Evolutionary conservation across 495 filamentous ascomycete genomes (phyloP).

Genomic region (Neurospora discreta): DNA sequence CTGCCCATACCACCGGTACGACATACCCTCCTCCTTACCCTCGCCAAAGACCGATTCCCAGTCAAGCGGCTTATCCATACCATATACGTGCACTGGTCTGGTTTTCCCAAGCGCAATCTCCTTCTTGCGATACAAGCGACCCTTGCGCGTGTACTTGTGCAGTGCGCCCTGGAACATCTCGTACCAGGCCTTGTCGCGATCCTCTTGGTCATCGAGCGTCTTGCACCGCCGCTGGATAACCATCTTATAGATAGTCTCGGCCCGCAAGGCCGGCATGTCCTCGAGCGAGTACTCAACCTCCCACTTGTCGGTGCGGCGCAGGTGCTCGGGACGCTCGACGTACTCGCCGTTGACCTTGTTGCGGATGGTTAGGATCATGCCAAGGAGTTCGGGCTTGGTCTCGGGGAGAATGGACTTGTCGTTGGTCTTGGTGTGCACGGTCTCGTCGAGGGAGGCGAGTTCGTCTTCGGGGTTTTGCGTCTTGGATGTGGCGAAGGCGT

Average conservation of each 20-base stretch:
- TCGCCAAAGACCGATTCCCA: constrained; percentile 21
- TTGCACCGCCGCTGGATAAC: constrained; percentile 41
- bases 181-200: constrained; percentile 30
- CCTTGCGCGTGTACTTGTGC: constrained; percentile 11
- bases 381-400: constrained; percentile 36
- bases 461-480: neutral
- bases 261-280: constrained; percentile 35
- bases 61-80: constrained; percentile 8
- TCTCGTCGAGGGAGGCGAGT: neutral
- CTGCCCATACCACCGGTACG: neutral
- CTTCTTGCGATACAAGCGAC: constrained; percentile 15
- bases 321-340: constrained; percentile 46
- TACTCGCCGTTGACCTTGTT: constrained; percentile 60
- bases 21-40: neutral
- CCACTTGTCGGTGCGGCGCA: constrained; percentile 52
- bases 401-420: constrained; percentile 2
- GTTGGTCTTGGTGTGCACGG: constrained; percentile 4
- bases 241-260: constrained; percentile 37
- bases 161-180: constrained; percentile 26
- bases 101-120: constrained; percentile 10
- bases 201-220: constrained; percentile 17
- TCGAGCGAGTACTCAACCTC: constrained; percentile 61
- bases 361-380: constrained; percentile 55
- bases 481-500: neutral
- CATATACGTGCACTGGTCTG: constrained; percentile 22